Conservation (phyloP, 805 yeast genomes). For the Candida cerambycidarum region DNA sequence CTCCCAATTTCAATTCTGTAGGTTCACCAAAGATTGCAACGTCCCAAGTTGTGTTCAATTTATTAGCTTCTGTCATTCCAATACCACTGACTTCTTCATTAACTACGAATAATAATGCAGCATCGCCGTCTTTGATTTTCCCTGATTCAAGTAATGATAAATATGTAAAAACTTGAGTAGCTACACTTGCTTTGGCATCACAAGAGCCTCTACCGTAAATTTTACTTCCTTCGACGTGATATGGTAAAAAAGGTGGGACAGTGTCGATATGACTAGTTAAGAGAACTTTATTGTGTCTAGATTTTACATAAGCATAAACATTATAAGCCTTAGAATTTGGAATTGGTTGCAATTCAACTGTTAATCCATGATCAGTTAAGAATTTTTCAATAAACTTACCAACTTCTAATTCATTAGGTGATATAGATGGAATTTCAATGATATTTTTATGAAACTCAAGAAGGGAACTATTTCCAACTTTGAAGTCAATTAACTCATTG, state of each 20-base stretch:
- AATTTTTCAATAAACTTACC: conserved; percentile 39
- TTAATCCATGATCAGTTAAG: conserved; percentile 45
- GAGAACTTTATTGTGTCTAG: conserved; percentile 47
- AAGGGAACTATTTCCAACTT: conserved; percentile 13
- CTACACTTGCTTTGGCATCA: conserved; percentile 74
- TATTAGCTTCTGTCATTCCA: conserved; percentile 54
- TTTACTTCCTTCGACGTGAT: conserved; percentile 44
- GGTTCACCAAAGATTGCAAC: conserved; percentile 74
- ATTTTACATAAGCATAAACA: conserved; percentile 57
- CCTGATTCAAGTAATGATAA: conserved; percentile 43
- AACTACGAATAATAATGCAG: conserved; percentile 60
- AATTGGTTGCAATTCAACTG: conserved; percentile 48
- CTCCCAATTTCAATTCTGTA: conserved; percentile 64
- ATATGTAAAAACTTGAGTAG: conserved; percentile 57
- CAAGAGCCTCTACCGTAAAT: conserved; percentile 67
- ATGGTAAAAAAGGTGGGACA: conserved; percentile 65
- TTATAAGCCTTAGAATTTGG: conserved; percentile 38
- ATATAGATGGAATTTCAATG: conserved; percentile 26
- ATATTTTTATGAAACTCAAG: conserved; percentile 27
- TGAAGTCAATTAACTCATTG: background rate
- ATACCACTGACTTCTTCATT: conserved; percentile 68
- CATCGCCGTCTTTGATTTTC: conserved; percentile 51
- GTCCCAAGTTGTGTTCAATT: conserved; percentile 51
- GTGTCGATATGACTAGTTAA: conserved; percentile 71
- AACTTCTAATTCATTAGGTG: conserved; percentile 29